Base-by-base conservation (phyloP, 371 early-diverging fungal genomes). In the Mucor sp. region DNA sequence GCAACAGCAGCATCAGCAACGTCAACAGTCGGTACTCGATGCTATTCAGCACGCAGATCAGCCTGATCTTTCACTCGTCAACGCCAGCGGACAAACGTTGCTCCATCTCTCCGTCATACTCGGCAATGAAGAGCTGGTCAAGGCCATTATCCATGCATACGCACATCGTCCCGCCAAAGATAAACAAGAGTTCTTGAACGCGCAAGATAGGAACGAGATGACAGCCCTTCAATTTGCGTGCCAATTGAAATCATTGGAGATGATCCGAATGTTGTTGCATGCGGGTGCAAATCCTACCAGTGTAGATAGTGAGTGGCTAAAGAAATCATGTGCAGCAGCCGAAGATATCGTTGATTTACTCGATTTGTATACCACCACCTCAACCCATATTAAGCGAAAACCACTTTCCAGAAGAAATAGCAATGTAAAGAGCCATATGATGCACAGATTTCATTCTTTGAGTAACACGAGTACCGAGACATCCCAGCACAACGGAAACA, bases 241-340 rank as follows among this genome's bases (percentile, higher is more conserved):
- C 59, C 70, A 58, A 44, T 57, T 58, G 23, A 63, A 68, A 7
- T 61, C 43, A 9, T 17, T 55, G 8, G 71, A 80, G 30, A 70
- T 78, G 44, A 74, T 91, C 6, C 69, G 57, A 12, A 30, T 67
- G 0, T 82, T 89, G 25, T 77, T 95, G 35, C 67, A 79, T 53
- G 83, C 86, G 41, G 95, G 95, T 15, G 91, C 92, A 1, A 87
- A 91, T 27, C 82, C 58, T 15, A 57, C 43, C 27, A 19, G 25
- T 11, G 7, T 50, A 17, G 37, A 32, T 35, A 8, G 8, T 15
- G 33, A 17, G 14, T 27, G 25, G 21, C 56, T 35, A 8, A 30
- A 25, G 27, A 17, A 23, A 27, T 25, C 56, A 30, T 50, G 44
- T 44, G 35, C 27, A 19, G 12, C 11, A 12, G 32, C 33, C 27